phyloP scores from a whole-genome alignment of 169 alveolate species.

The Cryptosporidium xiaoi region DNA sequence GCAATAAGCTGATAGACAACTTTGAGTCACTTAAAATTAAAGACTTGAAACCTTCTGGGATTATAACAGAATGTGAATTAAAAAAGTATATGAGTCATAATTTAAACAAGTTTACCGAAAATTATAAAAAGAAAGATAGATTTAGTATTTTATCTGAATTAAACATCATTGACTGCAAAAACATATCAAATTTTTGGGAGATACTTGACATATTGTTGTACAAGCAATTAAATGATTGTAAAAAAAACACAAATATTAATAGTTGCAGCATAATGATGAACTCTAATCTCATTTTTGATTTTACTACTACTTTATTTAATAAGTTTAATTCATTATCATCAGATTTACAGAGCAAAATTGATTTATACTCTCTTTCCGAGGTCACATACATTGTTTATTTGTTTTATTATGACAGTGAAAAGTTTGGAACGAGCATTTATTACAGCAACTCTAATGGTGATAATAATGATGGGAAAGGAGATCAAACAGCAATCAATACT shows the following conservation, averaged over 20 bases:
- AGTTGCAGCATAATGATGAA: neutral
- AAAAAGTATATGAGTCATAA: neutral
- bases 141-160: neutral
- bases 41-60: too few relatives aligned
- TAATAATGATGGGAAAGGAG: neutral
- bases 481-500: neutral
- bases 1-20: neutral
- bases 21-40: neutral
- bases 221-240: neutral
- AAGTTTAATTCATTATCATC: neutral
- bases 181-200: neutral
- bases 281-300: slow-evolving; percentile 24
- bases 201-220: neutral
- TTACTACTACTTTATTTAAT: neutral
- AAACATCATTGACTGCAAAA: neutral
- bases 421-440: neutral
- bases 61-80: neutral
- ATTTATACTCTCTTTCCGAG: neutral
- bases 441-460: neutral
- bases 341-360: too few relatives aligned
- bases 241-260: neutral
- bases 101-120: neutral
- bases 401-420: neutral
- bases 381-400: slow-evolving; percentile 8
- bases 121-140: neutral